These are phyloP conservation scores for Coix lacrymajobi DNA, from an alignment of 176 grass and related monocot genomes.

Conservation along the genomic window DNA sequence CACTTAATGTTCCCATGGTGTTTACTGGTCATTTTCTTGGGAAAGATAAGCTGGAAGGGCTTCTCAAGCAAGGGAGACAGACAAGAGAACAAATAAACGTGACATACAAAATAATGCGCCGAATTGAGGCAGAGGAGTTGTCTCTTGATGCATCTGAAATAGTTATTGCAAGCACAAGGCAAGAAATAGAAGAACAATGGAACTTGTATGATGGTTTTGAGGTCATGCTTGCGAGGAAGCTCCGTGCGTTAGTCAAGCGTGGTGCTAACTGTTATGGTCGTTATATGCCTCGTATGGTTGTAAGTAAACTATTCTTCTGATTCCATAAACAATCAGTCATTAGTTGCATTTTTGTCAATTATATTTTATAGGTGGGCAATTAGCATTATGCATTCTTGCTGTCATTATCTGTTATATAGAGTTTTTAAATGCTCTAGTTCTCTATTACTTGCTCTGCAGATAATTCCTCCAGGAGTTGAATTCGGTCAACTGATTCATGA, in stretches of 20 bases:
- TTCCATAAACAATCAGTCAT: conserved; percentile 5
- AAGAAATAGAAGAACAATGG: conserved; percentile 88
- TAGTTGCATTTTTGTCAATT: neutral
- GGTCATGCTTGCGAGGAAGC: conserved; percentile 67
- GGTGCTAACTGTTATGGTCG: conserved; percentile 67
- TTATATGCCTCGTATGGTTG: conserved; percentile 83
- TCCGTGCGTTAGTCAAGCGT: conserved; percentile 60
- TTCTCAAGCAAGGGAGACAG: conserved; percentile 76
- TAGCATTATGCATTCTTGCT: conserved; percentile 8
- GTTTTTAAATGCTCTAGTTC: conserved; percentile 22
- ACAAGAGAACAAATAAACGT: conserved; percentile 79
- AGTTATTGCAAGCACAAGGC: conserved; percentile 76
- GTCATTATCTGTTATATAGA: conserved; percentile 11
- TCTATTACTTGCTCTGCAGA: conserved; percentile 39
- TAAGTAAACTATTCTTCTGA: conserved; percentile 42
- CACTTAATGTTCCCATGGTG: conserved; percentile 77
- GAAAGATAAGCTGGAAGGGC: conserved; percentile 76
- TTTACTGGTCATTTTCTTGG: conserved; percentile 89
- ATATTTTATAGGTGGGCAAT: conserved; percentile 5
- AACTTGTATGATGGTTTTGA: conserved; percentile 88
- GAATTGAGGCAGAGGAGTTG: conserved; percentile 77
- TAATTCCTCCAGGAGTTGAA: conserved; percentile 84
- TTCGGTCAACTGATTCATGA: conserved; percentile 65
- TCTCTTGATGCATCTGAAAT: conserved; percentile 82
- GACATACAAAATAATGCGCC: conserved; percentile 81